Percentiles rank a stretch among this genome's conserved stretches.
phyloP scores from a whole-genome alignment of 495 filamentous ascomycete species.

The Neurospora terricola region DNA sequence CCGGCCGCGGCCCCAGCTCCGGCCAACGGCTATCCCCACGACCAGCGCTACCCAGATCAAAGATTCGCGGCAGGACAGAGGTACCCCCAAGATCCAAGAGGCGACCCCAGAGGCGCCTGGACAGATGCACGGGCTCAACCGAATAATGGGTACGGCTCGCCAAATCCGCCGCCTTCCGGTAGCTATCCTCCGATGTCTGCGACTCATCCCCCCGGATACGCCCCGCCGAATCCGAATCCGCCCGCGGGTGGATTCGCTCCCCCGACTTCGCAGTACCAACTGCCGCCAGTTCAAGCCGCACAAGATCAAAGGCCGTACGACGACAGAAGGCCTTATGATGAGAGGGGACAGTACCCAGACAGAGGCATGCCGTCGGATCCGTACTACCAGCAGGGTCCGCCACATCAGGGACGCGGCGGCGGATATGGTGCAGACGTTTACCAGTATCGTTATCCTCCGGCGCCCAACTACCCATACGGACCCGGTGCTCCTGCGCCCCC shows the following conservation, averaged over 20 bases:
- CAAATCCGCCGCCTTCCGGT: neutral
- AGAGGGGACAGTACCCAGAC: constrained; percentile 7
- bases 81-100: constrained; percentile 5
- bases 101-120: neutral
- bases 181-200: constrained; percentile 11
- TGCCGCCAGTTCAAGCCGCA: constrained; percentile 4
- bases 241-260: constrained; percentile 1
- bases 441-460: constrained; percentile 9
- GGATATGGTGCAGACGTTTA: constrained; percentile 2
- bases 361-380: neutral
- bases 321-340: constrained; percentile 7
- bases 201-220: constrained; percentile 13
- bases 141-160: neutral
- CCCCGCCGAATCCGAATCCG: constrained; percentile 1
- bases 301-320: constrained; percentile 7
- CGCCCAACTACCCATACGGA: constrained; percentile 12
- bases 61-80: constrained; percentile 1
- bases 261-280: constrained; percentile 11
- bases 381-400: constrained; percentile 14
- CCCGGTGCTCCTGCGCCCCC: constrained; percentile 13
- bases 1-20: constrained; percentile 1
- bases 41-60: constrained; percentile 12
- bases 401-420: constrained; percentile 5
- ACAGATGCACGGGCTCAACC: neutral
- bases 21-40: constrained; percentile 11